A percentile compares a stretch with the other conserved stretches of the same genome.
These are phyloP conservation scores for Inga leiocalycina DNA, from an alignment of 306 rosid genomes.

Conservation along the genomic window DNA sequence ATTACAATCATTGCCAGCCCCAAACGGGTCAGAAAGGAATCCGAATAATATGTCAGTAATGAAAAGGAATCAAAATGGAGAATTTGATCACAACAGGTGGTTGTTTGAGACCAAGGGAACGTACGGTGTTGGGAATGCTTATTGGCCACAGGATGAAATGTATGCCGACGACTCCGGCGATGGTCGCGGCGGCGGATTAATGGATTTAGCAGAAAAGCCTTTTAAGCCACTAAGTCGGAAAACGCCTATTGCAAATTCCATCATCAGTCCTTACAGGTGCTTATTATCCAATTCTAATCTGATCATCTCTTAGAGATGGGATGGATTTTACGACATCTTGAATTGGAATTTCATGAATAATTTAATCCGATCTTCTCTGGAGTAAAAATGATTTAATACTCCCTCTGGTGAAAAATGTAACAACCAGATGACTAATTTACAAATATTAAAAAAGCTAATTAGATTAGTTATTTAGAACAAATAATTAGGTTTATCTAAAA, in stretches of 20 bases:
- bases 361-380: too few relatives aligned
- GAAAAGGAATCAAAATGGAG: constrained; percentile 82
- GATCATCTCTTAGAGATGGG: background rate
- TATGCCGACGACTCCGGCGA: constrained; percentile 49
- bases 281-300: background rate
- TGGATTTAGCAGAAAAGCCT: constrained; percentile 66
- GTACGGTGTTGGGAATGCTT: constrained; percentile 87
- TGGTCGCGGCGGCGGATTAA: constrained; percentile 38
- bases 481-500: too few relatives aligned
- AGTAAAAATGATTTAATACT: too few relatives aligned
- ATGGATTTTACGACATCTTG: background rate
- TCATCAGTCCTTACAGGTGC: constrained; percentile 90
- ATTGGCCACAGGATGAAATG: constrained; percentile 59
- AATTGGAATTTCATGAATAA: too few relatives aligned
- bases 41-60: constrained; percentile 73
- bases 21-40: constrained; percentile 58
- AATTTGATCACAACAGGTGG: constrained; percentile 92
- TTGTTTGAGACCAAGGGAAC: constrained; percentile 88
- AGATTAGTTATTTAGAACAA: too few relatives aligned
- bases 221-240: constrained; percentile 74
- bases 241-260: constrained; percentile 52
- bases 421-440: too few relatives aligned
- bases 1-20: constrained; percentile 59
- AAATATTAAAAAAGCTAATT: too few relatives aligned
- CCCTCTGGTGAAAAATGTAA: too few relatives aligned